A percentile compares a stretch with the other conserved stretches of the same genome.
Evolutionary conservation across 2,329 filamentous ascomycete genomes (phyloP).

Genomic region (Xylariaceae sp.): DNA sequence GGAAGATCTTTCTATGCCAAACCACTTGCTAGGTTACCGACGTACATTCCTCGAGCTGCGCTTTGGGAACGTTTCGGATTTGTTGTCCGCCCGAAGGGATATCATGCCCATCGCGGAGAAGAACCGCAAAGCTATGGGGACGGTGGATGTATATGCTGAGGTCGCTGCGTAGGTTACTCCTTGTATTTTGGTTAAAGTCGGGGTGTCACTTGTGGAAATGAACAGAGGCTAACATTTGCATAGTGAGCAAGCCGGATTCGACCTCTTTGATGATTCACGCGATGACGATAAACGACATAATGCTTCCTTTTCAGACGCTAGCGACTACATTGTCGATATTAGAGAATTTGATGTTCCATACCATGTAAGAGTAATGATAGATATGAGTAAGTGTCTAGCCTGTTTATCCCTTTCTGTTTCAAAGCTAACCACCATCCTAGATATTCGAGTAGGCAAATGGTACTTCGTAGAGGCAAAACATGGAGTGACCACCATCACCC

Average conservation of each 20-base stretch:
- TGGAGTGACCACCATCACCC: constrained; percentile 80
- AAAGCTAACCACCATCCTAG: constrained; percentile 52
- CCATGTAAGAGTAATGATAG: constrained; percentile 98
- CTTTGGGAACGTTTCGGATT: constrained; percentile 86
- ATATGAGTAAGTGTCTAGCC: constrained; percentile 66
- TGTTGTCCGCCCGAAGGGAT: constrained; percentile 82
- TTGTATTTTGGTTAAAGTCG: too few relatives aligned
- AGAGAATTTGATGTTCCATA: constrained; percentile 99
- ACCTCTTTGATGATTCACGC: constrained; percentile 91
- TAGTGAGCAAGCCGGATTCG: constrained; percentile 61
- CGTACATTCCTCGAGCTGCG: constrained; percentile 85
- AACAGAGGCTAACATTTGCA: constrained; percentile 23
- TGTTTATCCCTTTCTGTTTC: neutral
- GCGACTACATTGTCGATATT: constrained; percentile 98
- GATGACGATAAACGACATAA: constrained; percentile 81
- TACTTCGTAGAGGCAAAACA: constrained; percentile 96
- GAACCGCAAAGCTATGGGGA: constrained; percentile 94
- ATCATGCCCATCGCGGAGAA: constrained; percentile 92
- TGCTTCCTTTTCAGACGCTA: constrained; percentile 80
- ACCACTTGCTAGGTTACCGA: constrained; percentile 90
- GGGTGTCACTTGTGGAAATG: neutral
- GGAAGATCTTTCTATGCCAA: constrained; percentile 93
- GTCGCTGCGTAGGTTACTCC: constrained; percentile 74
- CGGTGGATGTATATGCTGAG: constrained; percentile 98
- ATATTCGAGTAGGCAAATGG: constrained; percentile 96